These are phyloP conservation scores for Nemania diffusa DNA, from an alignment of 2,329 filamentous ascomycete genomes.

Conservation along the genomic window DNA sequence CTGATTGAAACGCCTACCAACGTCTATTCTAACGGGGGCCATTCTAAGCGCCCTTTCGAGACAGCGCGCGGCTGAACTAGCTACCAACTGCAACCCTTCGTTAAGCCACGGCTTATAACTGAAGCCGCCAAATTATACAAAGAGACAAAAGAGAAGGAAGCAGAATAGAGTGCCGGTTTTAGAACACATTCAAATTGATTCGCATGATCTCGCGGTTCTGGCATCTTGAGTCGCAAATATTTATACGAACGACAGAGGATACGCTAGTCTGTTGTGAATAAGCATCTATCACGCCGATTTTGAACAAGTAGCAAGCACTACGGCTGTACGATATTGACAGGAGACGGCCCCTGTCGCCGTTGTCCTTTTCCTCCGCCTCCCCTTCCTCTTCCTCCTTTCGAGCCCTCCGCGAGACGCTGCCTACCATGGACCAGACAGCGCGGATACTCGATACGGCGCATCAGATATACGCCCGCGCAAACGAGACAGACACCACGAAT, in stretches of 20 bases:
- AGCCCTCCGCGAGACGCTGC: conserved; percentile 23
- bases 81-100: conserved; percentile 2
- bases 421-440: conserved; percentile 52
- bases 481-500: conserved; percentile 49
- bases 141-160: not conserved
- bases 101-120: conserved; percentile 23
- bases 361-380: not conserved
- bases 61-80: not conserved
- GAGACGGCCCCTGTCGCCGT: conserved; percentile 25
- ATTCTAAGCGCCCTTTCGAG: conserved; percentile 1
- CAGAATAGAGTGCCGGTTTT: not conserved
- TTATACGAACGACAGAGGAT: not conserved
- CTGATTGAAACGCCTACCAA: not conserved
- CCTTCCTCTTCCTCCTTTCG: not conserved
- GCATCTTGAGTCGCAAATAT: not conserved
- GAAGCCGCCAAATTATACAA: not conserved
- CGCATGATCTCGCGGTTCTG: conserved; percentile 4
- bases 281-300: not conserved
- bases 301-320: not conserved
- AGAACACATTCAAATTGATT: not conserved
- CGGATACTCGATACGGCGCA: conserved; percentile 51
- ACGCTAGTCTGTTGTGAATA: not conserved
- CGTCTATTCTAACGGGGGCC: not conserved
- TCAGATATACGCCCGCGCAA: conserved; percentile 56
- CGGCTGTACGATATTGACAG: conserved; percentile 12